phyloP scores from a whole-genome alignment of 257 asterid species.

The Lantana camara region DNA sequence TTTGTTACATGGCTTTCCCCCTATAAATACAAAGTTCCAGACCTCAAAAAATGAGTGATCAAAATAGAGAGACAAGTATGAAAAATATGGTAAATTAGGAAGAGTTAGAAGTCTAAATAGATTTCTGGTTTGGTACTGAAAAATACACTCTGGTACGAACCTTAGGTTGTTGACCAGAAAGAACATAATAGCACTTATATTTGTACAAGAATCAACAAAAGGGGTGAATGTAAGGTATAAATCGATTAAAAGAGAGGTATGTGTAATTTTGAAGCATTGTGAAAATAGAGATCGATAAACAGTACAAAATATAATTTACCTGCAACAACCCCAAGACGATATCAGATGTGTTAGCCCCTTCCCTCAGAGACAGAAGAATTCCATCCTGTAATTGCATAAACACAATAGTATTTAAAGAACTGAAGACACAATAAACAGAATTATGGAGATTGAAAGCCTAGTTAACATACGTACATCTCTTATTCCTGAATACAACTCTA shows the following conservation, averaged over 20 bases:
- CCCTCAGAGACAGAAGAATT: constrained; percentile 69
- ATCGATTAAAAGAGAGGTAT: no score
- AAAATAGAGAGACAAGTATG: no score
- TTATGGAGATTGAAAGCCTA: not conserved
- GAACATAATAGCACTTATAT: constrained; percentile 9
- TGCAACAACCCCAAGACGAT: constrained; percentile 68
- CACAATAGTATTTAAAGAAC: constrained; percentile 17
- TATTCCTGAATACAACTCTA: constrained; percentile 42
- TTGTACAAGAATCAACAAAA: no score
- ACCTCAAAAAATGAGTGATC: no score
- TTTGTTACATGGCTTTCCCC: no score
- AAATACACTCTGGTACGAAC: no score
- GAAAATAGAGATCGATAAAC: not conserved
- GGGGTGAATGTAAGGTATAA: no score
- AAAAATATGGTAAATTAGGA: no score
- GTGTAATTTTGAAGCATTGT: no score
- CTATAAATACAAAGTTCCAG: no score
- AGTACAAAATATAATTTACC: constrained; percentile 37
- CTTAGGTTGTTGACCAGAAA: constrained; percentile 42
- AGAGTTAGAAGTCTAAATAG: no score
- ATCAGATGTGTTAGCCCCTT: constrained; percentile 71
- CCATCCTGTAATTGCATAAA: constrained; percentile 46
- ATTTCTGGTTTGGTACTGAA: no score
- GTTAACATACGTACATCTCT: constrained; percentile 45
- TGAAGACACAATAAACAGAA: not conserved